Evolutionary conservation across 495 filamentous ascomycete genomes (phyloP).

Genomic region (Podospora anserina): DNA sequence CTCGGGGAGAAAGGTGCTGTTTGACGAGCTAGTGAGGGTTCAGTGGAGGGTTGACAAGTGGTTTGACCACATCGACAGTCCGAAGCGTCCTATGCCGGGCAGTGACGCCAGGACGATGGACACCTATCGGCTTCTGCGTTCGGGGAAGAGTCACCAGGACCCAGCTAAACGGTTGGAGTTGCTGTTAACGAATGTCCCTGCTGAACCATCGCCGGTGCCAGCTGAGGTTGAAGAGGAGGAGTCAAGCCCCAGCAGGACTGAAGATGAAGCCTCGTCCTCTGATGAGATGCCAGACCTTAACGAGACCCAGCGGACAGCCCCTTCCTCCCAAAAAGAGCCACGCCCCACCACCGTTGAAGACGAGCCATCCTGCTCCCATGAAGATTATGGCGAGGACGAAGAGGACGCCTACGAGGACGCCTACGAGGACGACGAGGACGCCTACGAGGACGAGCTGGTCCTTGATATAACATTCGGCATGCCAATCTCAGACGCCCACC

Average conservation of each 20-base stretch:
- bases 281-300: no score
- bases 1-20: neutral
- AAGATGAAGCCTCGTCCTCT: no score
- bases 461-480: neutral
- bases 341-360: neutral
- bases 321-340: no score
- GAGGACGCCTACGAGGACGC: no score
- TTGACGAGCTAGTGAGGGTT: neutral
- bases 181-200: neutral
- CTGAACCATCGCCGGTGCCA: no score
- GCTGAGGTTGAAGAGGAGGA: no score
- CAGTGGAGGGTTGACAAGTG: neutral
- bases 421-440: neutral
- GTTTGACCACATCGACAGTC: neutral
- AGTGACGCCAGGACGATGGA: neutral
- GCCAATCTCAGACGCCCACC: neutral
- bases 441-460: no score
- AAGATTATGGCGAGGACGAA: neutral
- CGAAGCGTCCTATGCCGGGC: neutral
- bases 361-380: neutral
- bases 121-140: neutral
- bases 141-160: neutral
- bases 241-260: no score
- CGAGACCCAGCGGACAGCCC: no score
- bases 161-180: neutral